phyloP scores from a whole-genome alignment of 2,329 filamentous ascomycete species.

The Laburnicola sp. region DNA sequence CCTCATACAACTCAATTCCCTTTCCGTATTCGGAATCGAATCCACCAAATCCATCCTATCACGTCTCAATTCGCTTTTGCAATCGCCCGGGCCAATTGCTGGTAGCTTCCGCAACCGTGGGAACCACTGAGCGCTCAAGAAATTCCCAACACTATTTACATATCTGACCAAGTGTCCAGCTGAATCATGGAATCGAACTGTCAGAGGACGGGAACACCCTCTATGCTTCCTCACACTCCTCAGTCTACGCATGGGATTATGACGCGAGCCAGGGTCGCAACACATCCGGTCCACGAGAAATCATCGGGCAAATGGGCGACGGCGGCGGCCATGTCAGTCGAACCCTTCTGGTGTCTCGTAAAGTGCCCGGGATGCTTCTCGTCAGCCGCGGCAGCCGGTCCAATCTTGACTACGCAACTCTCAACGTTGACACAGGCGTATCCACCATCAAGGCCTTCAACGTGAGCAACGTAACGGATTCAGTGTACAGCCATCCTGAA shows the following conservation, averaged over 20 bases:
- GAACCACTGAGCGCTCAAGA: too few species aligned
- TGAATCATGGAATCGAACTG: slow-evolving; percentile 58
- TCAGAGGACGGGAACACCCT: slow-evolving; percentile 55
- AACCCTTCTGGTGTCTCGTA: slow-evolving; percentile 65
- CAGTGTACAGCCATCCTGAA: slow-evolving; percentile 55
- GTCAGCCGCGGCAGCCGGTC: slow-evolving; percentile 66
- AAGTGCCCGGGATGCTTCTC: slow-evolving; percentile 60
- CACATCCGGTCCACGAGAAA: slow-evolving; percentile 53
- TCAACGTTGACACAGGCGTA: slow-evolving; percentile 58
- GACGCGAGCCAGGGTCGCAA: slow-evolving; percentile 54
- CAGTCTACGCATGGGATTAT: slow-evolving; percentile 69
- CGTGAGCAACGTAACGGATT: slow-evolving; percentile 47
- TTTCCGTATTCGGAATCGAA: too few species aligned
- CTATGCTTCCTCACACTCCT: slow-evolving; percentile 59
- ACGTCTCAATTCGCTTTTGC: too few species aligned
- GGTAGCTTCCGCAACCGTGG: too few species aligned
- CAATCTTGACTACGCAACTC: slow-evolving; percentile 64
- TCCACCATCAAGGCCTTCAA: slow-evolving; percentile 70
- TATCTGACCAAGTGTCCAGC: slow-evolving; percentile 20
- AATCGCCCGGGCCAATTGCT: too few species aligned
- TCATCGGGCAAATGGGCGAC: slow-evolving; percentile 65
- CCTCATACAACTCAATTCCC: too few species aligned
- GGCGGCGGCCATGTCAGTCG: slow-evolving; percentile 64
- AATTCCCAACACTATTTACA: too few species aligned
- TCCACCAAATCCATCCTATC: too few species aligned